A percentile compares a stretch with the other conserved stretches of the same genome.
Evolutionary conservation across 371 early-diverging fungal species (phyloP).

Genomic region (Apophysomyces sp.): DNA sequence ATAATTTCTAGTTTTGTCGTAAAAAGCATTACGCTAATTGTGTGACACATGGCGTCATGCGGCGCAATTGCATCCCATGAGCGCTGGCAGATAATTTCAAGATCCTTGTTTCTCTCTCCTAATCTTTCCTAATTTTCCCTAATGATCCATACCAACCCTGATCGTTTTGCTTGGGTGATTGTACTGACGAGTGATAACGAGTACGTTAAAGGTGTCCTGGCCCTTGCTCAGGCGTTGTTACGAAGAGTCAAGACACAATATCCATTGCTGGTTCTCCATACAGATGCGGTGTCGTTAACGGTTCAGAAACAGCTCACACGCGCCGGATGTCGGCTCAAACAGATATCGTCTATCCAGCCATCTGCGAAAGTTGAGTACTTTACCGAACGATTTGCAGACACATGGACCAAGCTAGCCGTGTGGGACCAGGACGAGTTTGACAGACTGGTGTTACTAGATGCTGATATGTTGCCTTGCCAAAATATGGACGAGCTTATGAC

Average conservation of each 20-base stretch:
- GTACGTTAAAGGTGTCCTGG: slow-evolving; percentile 82
- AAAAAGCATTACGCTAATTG: background rate
- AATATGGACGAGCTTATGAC: slow-evolving; percentile 76
- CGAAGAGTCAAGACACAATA: slow-evolving; percentile 56
- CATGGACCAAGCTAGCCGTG: slow-evolving; percentile 86
- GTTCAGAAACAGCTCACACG: slow-evolving; percentile 45
- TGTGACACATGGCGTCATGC: background rate
- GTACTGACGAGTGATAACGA: slow-evolving; percentile 65
- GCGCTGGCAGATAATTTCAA: background rate
- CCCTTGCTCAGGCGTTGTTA: slow-evolving; percentile 75
- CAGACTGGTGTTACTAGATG: slow-evolving; percentile 79
- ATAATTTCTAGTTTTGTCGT: no score
- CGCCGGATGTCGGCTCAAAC: slow-evolving; percentile 67
- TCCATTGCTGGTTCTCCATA: slow-evolving; percentile 68
- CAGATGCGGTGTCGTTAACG: slow-evolving; percentile 49
- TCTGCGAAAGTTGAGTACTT: slow-evolving; percentile 63
- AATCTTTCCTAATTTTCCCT: background rate
- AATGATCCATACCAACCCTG: background rate
- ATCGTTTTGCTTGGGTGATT: slow-evolving; percentile 56
- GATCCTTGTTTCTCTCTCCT: background rate
- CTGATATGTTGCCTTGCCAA: slow-evolving; percentile 79
- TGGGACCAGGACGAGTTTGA: slow-evolving; percentile 69
- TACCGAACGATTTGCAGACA: slow-evolving; percentile 43
- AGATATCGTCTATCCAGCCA: slow-evolving; percentile 69
- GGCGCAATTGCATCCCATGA: background rate